These are phyloP conservation scores for Leccinum subgranulosum DNA, from an alignment of 768 basidiomycete species.

Conservation along the genomic window DNA sequence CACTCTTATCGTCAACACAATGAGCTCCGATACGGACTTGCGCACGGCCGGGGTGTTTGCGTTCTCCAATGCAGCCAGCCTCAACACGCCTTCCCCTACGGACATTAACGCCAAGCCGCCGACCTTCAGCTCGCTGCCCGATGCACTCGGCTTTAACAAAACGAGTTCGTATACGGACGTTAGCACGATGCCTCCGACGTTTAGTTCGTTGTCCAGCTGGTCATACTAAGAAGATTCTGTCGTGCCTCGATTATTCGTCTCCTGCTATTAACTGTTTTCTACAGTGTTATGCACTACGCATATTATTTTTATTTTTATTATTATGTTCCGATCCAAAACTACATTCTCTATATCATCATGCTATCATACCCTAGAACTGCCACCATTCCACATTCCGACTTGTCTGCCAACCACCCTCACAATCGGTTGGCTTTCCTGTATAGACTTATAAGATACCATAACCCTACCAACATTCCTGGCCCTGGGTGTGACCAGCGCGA, in stretches of 20 bases:
- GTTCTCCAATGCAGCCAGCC: too few species aligned
- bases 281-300: neutral
- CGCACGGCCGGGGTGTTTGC: too few species aligned
- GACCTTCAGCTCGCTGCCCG: neutral
- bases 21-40: too few species aligned
- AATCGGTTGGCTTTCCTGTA: too few species aligned
- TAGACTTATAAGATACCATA: too few species aligned
- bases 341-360: neutral
- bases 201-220: conserved; percentile 7
- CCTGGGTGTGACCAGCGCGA: too few species aligned
- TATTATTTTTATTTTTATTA: neutral
- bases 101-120: neutral
- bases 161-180: conserved; percentile 16
- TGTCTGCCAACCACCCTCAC: neutral
- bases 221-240: neutral
- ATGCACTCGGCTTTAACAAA: neutral
- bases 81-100: too few species aligned
- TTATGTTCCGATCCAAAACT: neutral
- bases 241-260: neutral
- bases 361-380: neutral
- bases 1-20: too few species aligned
- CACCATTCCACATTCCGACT: neutral
- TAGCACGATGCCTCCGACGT: conserved; percentile 14
- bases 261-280: neutral
- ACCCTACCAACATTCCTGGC: too few species aligned